Percentiles rank a stretch among this genome's conserved stretches.
Conservation (phyloP, 495 filamentous ascomycete genomes). For the Parathielavia hyrcaniae region DNA sequence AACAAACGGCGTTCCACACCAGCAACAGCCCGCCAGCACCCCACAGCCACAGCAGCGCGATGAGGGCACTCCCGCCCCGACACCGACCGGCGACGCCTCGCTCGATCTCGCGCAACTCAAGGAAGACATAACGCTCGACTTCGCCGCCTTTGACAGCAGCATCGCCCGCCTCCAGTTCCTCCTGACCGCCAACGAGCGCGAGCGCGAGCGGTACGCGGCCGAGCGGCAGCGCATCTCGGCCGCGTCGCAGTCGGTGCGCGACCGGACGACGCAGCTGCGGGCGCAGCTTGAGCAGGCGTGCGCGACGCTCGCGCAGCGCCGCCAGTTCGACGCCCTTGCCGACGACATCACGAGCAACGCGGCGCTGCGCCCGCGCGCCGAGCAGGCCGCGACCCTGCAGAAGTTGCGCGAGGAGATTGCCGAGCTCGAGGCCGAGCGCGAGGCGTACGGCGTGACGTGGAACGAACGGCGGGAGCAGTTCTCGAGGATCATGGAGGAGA, state of each 20-base stretch:
- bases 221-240: constrained; percentile 71
- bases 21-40: constrained; percentile 17
- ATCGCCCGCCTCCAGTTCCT: constrained; percentile 87
- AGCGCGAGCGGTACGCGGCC: constrained; percentile 77
- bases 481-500: constrained; percentile 83
- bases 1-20: constrained; percentile 35
- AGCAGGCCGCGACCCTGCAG: constrained; percentile 68
- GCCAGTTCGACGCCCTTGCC: constrained; percentile 76
- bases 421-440: constrained; percentile 77
- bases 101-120: constrained; percentile 54
- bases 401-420: constrained; percentile 83
- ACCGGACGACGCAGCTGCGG: constrained; percentile 66
- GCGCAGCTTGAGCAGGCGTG: constrained; percentile 69
- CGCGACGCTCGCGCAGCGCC: constrained; percentile 65
- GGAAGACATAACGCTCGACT: constrained; percentile 83
- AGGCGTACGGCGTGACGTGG: constrained; percentile 79
- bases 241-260: constrained; percentile 68
- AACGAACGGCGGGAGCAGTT: constrained; percentile 81
- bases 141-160: constrained; percentile 80
- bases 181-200: constrained; percentile 69
- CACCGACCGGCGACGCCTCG: constrained; percentile 21
- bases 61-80: background rate
- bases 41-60: constrained; percentile 17
- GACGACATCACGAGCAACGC: constrained; percentile 83
- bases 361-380: constrained; percentile 70